These are phyloP conservation scores for Colletotrichum tofieldiae DNA, from an alignment of 2,329 filamentous ascomycete species.

Conservation along the genomic window DNA sequence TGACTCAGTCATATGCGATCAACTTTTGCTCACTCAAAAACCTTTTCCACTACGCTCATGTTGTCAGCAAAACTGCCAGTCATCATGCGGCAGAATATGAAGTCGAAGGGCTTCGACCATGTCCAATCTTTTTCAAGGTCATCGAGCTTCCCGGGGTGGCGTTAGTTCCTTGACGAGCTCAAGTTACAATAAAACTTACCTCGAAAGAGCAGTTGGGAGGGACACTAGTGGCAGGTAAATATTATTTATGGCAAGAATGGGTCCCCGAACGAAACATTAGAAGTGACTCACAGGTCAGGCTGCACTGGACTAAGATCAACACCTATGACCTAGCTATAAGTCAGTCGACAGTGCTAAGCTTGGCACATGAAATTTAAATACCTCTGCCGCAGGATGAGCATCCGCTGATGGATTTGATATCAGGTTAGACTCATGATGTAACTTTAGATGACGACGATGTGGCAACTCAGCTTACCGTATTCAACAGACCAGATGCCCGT, in stretches of 20 bases:
- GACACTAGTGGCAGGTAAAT: conserved; percentile 50
- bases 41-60: not conserved
- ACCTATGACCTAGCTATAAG: conserved; percentile 50
- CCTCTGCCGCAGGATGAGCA: conserved; percentile 50
- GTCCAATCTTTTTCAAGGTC: conserved; percentile 59
- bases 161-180: not conserved
- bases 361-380: not conserved
- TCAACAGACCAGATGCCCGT: conserved; percentile 63
- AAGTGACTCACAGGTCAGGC: conserved; percentile 50
- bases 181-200: conserved; percentile 43
- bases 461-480: conserved; percentile 49
- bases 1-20: not conserved
- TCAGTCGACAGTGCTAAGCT: not conserved
- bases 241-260: not conserved
- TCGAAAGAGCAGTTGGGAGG: conserved; percentile 66
- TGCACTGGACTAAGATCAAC: conserved; percentile 61
- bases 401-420: conserved; percentile 46
- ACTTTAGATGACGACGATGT: too few species aligned
- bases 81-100: conserved; percentile 56
- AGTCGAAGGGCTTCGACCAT: conserved; percentile 56
- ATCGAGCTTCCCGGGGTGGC: conserved; percentile 49
- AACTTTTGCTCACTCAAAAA: not conserved
- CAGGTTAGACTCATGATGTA: not conserved
- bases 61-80: conserved; percentile 48
- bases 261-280: too few species aligned